Percentiles rank a stretch among this genome's conserved stretches.
Evolutionary conservation across 2,329 filamentous ascomycete species (phyloP).

Genomic region (Aurifilum marmelostoma): DNA sequence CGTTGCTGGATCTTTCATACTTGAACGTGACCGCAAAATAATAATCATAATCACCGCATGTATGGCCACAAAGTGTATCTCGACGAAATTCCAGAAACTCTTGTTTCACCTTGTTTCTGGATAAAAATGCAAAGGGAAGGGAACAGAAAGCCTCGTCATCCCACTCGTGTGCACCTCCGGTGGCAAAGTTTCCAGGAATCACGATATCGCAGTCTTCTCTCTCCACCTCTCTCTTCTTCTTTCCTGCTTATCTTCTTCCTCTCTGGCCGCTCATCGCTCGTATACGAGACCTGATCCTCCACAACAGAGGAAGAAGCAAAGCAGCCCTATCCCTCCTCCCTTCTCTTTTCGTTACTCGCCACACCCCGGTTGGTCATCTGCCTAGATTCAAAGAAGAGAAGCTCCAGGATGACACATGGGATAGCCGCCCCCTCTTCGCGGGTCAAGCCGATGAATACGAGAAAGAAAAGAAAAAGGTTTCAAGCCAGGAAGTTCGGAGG

Average conservation of each 20-base stretch:
- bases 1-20: too few relatives aligned
- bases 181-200: not conserved
- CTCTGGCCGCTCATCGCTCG: not conserved
- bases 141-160: not conserved
- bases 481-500: too few relatives aligned
- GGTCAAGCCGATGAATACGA: not conserved
- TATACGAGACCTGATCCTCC: not conserved
- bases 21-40: too few relatives aligned
- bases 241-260: not conserved
- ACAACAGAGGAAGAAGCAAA: not conserved
- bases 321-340: too few relatives aligned
- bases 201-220: not conserved
- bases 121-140: not conserved
- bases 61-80: too few relatives aligned
- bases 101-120: too few relatives aligned
- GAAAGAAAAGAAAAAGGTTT: not conserved
- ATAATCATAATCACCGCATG: too few relatives aligned
- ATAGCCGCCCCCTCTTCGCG: not conserved
- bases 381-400: not conserved
- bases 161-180: not conserved
- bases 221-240: not conserved
- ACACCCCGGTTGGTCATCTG: not conserved
- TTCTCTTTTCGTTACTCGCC: not conserved
- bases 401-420: not conserved
- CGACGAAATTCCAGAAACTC: too few relatives aligned